Evolutionary conservation across 768 basidiomycete genomes (phyloP).

Genomic region (Rhodotorula toruloides): DNA sequence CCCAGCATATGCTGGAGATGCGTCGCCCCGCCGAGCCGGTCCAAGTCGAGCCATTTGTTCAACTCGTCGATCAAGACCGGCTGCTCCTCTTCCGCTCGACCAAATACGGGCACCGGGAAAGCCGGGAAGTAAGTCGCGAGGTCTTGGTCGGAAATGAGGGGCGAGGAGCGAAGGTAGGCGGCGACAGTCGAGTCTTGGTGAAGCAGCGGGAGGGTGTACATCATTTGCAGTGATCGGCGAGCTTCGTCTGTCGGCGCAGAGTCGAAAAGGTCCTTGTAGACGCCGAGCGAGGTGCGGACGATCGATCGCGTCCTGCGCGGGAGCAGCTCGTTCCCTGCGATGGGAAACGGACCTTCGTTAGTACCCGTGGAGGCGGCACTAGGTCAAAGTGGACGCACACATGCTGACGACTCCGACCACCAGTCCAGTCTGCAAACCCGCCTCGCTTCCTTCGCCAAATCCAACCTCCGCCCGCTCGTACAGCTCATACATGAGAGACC

Average conservation of each 20-base stretch:
- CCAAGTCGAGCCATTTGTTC: not conserved
- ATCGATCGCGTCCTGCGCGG: slow-evolving; percentile 8
- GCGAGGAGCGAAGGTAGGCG: slow-evolving; percentile 7
- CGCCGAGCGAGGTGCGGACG: slow-evolving; percentile 4
- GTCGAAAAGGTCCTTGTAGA: slow-evolving; percentile 18
- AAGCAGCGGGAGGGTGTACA: slow-evolving; percentile 6
- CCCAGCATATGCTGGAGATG: slow-evolving; percentile 4
- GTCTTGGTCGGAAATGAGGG: slow-evolving; percentile 1
- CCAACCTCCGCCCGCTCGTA: slow-evolving; percentile 14
- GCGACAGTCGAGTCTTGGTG: not conserved
- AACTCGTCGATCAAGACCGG: not conserved
- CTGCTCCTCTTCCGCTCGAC: not conserved
- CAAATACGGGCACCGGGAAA: not conserved
- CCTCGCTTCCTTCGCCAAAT: not conserved
- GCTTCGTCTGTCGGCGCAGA: not conserved
- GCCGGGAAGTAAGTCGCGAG: slow-evolving; percentile 1
- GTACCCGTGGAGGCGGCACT: not conserved
- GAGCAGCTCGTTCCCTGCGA: slow-evolving; percentile 8
- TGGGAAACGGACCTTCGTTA: not conserved
- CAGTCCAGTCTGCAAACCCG: not conserved
- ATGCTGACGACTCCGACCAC: not conserved
- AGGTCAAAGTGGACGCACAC: slow-evolving; percentile 1
- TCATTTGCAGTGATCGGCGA: not conserved
- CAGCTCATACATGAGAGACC: not conserved
- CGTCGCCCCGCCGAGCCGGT: not conserved